Percentiles rank a stretch among this genome's conserved stretches.
Evolutionary conservation across 164 flowering plant species (phyloP).

Genomic region (Nymphaea colorata): DNA sequence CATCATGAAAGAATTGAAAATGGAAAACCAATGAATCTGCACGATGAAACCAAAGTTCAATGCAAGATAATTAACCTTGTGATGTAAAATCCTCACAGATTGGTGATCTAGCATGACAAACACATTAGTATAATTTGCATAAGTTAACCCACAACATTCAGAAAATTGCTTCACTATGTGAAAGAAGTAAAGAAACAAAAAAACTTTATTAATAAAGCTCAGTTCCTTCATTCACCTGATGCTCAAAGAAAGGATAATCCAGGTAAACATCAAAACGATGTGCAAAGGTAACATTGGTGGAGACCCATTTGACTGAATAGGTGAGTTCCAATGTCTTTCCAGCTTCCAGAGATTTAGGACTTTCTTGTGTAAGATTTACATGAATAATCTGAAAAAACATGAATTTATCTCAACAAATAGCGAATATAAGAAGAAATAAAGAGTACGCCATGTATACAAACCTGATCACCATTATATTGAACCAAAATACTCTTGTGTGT

Average conservation of each 20-base stretch:
- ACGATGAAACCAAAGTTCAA: constrained; percentile 1
- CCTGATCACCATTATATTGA: constrained; percentile 80
- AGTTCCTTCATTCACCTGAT: constrained; percentile 44
- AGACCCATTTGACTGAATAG: constrained; percentile 75
- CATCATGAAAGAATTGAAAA: constrained; percentile 99
- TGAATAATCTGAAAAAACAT: constrained; percentile 70
- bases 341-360: constrained; percentile 62
- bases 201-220: too few species aligned
- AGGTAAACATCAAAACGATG: constrained; percentile 97
- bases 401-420: background rate
- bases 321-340: constrained; percentile 70
- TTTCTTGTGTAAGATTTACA: constrained; percentile 84
- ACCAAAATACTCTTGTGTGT: constrained; percentile 66
- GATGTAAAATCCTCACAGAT: background rate
- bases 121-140: background rate
- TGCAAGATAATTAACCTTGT: constrained; percentile 4
- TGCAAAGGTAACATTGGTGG: constrained; percentile 64
- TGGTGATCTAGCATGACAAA: background rate
- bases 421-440: background rate
- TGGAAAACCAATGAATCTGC: constrained; percentile 98
- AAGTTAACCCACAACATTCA: background rate
- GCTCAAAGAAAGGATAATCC: constrained; percentile 99
- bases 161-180: background rate
- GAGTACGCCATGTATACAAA: constrained; percentile 11
- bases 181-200: background rate